Base-by-base conservation (phyloP, 2,329 filamentous ascomycete genomes). In the Talaromyces sp. region DNA sequence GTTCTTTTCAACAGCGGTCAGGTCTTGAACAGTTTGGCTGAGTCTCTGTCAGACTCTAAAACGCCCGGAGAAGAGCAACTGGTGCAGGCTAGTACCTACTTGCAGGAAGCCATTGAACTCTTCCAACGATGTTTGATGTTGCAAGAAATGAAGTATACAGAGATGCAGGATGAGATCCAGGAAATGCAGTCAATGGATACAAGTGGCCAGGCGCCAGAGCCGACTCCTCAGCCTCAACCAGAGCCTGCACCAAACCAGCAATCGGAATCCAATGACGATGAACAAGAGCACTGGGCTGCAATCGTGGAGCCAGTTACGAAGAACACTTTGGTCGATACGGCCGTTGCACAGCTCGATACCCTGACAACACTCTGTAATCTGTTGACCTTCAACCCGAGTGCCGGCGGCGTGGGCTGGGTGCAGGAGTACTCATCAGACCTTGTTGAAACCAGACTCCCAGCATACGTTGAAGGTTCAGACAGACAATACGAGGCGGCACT, bases 1-100 rank as follows among this genome's bases (percentile, higher is more conserved):
- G 79, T 84, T 4, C 73, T 88, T 8, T 91, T 90, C 75, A 91
- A 90, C 65, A 86, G 84, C 5, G 85, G 83, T 1, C 87, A 90
- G 69, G 84, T 89, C 3, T 75, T 90, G 33, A 86, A 83, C 0
- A 84, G 81, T 56, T 75, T 90, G 33, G 86, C 84, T 1, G 87
- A 90, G 72, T 75, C 75, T 2, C 67, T 83, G 7, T 75, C 80
- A 1, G 82, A 85, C 45, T 76, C 78, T n/a, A 78, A 78, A 37
- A 77, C 79, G 5, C 66, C 70, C 1, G 69, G 67, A 2, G 74
- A 78, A 19, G 66, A 67, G 37, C 65, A 70, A 19, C 73, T 77
- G 39, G 65, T 70, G 36, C 72, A 82, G 51, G 80, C 82, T 0
- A 70, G 82, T 13, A 74, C 75, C 20, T 72, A 82, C 9, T 71